Evolutionary conservation across 2,329 filamentous ascomycete genomes (phyloP), one percentile per base, ranked within the genome.

Genomic region (Fusarium ramigenum): DNA sequence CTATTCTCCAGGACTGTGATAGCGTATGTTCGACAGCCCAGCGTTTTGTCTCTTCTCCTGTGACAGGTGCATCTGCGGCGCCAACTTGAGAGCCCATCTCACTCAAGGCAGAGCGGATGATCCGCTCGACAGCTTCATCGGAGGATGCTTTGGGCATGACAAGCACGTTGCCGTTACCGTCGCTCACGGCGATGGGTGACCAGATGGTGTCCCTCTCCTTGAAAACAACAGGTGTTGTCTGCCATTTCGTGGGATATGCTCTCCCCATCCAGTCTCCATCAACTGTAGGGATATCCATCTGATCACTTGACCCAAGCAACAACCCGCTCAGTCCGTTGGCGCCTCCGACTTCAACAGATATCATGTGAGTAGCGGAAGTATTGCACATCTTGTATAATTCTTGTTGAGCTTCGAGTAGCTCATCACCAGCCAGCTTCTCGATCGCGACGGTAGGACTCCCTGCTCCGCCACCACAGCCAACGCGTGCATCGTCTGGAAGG

Each of bases 341-440:
- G 11, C 91, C 91, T n/a, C 91, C 91, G 60, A 93, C 91, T 75
- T 93, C 91, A 16, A 92, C 79, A 2, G 88, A 85, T 69, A 92
- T 88, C 69, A 92, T 87, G 42, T 89, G 87, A 25, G 89, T 87
- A 28, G 88, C 85, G 2, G 78, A 77, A 21, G 80, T 78, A 42
- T 83, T 81, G 53, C 86, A 82, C 34, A 87, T 85, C 53, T 87
- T 85, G 79, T 87, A 89, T 16, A 92, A 81, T 74, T 88, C 88
- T 2, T 75, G 73, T 66, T 88, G 86, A 5, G 86, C 82, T 54
- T 88, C 79, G 44, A 86, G 80, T 74, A 88, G 84, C 77, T 91
- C 89, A 73, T 89, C 85, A 18, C 87, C 88, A 3, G 85, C 83
- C 1, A 91, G 84, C 74, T 90, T 89, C 80, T 92, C 90, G 63